Evolutionary conservation across 768 basidiomycete genomes (phyloP).

Genomic region (Hemileccinum impolitum): DNA sequence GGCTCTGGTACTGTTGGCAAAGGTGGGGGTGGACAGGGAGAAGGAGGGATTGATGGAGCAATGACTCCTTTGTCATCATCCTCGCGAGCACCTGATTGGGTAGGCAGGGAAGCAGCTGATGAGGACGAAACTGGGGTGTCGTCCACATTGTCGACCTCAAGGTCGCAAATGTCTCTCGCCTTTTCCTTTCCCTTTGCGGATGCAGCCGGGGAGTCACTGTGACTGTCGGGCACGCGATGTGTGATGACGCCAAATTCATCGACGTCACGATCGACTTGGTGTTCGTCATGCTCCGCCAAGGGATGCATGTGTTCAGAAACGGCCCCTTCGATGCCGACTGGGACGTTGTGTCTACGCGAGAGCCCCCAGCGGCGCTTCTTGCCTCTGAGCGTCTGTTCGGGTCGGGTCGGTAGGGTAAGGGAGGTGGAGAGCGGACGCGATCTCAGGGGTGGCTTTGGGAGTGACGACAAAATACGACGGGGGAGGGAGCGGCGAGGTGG

Average conservation of each 20-base stretch:
- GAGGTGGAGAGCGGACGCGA: slow-evolving; percentile 10
- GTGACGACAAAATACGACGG: slow-evolving; percentile 33
- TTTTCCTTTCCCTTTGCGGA: slow-evolving; percentile 38
- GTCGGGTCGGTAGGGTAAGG: slow-evolving; percentile 19
- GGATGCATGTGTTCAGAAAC: slow-evolving; percentile 13
- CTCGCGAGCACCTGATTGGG: slow-evolving; percentile 3
- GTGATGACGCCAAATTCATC: slow-evolving; percentile 27
- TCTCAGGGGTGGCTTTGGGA: slow-evolving; percentile 25
- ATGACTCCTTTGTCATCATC: slow-evolving; percentile 22
- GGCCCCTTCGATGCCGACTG: slow-evolving; percentile 14
- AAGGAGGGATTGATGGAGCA: slow-evolving; percentile 13
- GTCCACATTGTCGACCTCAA: slow-evolving; percentile 5
- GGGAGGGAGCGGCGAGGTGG: slow-evolving; percentile 25
- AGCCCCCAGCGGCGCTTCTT: slow-evolving; percentile 27
- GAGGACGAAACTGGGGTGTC: slow-evolving; percentile 14
- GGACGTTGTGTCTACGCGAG: slow-evolving; percentile 16
- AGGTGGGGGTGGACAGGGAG: slow-evolving; percentile 8
- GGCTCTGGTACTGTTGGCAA: slow-evolving; percentile 10
- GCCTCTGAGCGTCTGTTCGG: slow-evolving; percentile 27
- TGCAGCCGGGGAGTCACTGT: slow-evolving; percentile 21
- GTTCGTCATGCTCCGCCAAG: slow-evolving; percentile 25
- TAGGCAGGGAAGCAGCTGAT: slow-evolving; percentile 10
- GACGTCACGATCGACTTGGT: slow-evolving; percentile 28
- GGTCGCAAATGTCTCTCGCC: slow-evolving; percentile 18
- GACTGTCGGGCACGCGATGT: slow-evolving; percentile 28